phyloP scores from a whole-genome alignment of 495 filamentous ascomycete species.

The Tuber magnatum region DNA sequence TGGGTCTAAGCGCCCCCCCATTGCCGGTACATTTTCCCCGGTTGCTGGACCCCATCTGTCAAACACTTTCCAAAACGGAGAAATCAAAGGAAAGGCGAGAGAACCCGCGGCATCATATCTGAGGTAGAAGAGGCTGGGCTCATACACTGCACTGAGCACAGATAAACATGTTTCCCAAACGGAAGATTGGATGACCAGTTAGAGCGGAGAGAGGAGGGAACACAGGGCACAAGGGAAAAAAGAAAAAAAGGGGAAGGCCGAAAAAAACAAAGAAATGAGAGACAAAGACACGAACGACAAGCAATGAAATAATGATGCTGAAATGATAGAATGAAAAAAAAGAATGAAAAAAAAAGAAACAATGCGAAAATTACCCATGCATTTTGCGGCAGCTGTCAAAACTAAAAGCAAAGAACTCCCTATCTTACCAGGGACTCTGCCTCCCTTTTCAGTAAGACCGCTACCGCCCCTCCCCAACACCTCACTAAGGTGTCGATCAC shows the following conservation, averaged over 20 bases:
- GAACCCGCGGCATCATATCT: not conserved
- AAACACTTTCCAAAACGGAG: constrained; percentile 8
- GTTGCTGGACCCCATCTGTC: constrained; percentile 18
- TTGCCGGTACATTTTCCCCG: constrained; percentile 5
- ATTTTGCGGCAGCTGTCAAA: constrained; percentile 31
- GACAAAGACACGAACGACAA: constrained; percentile 11
- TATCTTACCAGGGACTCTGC: not conserved
- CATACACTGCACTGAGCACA: not conserved
- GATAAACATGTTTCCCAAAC: not conserved
- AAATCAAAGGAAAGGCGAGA: not conserved
- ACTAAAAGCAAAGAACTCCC: constrained; percentile 22
- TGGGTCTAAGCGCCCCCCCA: constrained; percentile 32
- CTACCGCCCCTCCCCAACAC: not conserved
- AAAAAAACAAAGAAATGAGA: not conserved
- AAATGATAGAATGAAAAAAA: constrained; percentile 16
- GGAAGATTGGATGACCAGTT: not conserved
- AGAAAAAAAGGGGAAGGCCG: not conserved
- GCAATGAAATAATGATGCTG: constrained; percentile 13
- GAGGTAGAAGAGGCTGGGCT: not conserved
- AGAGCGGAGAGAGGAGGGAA: not conserved
- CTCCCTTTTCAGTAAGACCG: not conserved
- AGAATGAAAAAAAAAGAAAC: constrained; percentile 19
- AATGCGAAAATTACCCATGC: constrained; percentile 29
- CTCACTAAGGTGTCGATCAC: not conserved
- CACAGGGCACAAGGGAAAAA: not conserved